Evolutionary conservation across 2,329 filamentous ascomycete species (phyloP).

Genomic region (Trichoderma gracile): DNA sequence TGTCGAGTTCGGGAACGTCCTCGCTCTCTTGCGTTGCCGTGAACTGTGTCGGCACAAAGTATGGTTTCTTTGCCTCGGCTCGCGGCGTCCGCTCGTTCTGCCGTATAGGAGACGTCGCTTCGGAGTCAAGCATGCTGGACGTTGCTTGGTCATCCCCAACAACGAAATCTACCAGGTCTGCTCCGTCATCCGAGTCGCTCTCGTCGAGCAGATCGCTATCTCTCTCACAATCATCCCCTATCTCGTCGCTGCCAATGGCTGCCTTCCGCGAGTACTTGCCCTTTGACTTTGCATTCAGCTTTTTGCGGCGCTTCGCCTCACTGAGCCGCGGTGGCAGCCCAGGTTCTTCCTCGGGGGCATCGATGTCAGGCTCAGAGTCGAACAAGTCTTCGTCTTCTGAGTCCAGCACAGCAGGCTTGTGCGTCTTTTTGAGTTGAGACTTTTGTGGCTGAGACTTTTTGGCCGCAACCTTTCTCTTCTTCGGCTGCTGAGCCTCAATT

Average conservation of each 20-base stretch:
- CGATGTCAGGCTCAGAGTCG: constrained; percentile 22
- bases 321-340: constrained; percentile 10
- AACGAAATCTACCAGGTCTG: constrained; percentile 59
- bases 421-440: neutral
- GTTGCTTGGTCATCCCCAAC: constrained; percentile 49
- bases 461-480: constrained; percentile 27
- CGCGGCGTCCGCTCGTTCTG: constrained; percentile 29
- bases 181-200: constrained; percentile 51
- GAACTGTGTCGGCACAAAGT: constrained; percentile 44
- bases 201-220: constrained; percentile 50
- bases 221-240: constrained; percentile 54
- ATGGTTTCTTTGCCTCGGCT: constrained; percentile 34
- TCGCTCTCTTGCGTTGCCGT: constrained; percentile 46
- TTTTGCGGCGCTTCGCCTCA: constrained; percentile 28
- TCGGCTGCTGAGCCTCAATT: constrained; percentile 15
- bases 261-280: constrained; percentile 30
- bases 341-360: constrained; percentile 26
- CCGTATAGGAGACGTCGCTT: constrained; percentile 34
- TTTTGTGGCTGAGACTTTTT: neutral
- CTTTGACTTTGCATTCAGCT: constrained; percentile 32
- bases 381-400: constrained; percentile 30
- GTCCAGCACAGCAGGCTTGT: neutral
- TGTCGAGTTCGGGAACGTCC: constrained; percentile 41
- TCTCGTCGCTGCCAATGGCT: constrained; percentile 48
- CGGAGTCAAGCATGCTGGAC: constrained; percentile 41